These are phyloP conservation scores for Punica granatum DNA, from an alignment of 345 rosid species.

Conservation along the genomic window DNA sequence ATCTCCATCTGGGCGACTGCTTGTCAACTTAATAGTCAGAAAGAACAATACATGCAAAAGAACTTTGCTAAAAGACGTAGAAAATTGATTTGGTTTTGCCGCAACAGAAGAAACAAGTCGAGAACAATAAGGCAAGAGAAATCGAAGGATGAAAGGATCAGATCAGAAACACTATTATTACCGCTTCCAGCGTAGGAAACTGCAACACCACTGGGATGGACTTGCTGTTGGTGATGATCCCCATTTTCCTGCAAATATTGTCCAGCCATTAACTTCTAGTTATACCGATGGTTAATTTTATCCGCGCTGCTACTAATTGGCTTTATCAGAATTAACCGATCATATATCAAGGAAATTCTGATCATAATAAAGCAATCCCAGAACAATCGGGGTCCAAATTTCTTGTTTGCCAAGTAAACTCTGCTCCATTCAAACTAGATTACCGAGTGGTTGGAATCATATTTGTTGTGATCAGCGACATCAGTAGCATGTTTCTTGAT, in stretches of 20 bases:
- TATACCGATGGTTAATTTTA: not conserved
- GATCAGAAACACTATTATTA: too few species aligned
- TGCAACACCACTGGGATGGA: constrained; percentile 44
- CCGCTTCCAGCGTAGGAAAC: constrained; percentile 77
- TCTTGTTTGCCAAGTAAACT: not conserved
- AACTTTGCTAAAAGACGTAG: not conserved
- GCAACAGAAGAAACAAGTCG: not conserved
- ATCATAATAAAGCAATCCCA: not conserved
- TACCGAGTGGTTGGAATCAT: constrained; percentile 29
- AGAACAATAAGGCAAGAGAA: not conserved
- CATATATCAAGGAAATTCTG: not conserved
- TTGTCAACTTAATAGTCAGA: not conserved
- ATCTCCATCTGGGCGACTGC: constrained; percentile 61
- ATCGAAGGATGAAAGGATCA: too few species aligned
- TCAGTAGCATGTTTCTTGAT: constrained; percentile 33
- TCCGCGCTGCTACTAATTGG: not conserved
- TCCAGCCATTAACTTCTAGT: not conserved
- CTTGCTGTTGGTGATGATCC: constrained; percentile 40
- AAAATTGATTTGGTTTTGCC: not conserved
- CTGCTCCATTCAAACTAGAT: not conserved
- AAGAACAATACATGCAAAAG: not conserved
- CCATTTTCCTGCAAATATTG: constrained; percentile 56
- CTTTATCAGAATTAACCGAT: not conserved
- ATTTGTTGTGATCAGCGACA: constrained; percentile 15
- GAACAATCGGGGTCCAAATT: not conserved